Base-by-base conservation (phyloP, 169 alveolate genomes). In the Plasmodium gonderi region DNA sequence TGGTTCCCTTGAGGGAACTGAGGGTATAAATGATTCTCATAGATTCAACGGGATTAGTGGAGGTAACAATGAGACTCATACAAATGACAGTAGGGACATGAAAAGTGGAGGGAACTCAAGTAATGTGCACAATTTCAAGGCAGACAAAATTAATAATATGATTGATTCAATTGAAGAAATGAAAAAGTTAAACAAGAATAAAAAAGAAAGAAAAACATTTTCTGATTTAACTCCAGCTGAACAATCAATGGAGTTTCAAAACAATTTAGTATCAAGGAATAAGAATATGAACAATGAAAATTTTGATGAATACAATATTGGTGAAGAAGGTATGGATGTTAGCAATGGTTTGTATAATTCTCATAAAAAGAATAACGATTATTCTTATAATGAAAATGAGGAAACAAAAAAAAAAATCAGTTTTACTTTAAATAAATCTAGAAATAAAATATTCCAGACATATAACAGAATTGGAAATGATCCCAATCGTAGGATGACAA, bases 141-240 rank as follows among this genome's bases (percentile, higher is more conserved):
- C 87, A 12, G 92, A 75, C 3, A 85, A 85, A 75, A 85, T 85
- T 85, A 85, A 51, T 64, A 49, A 85, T 85, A 85, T 85, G 92
- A 72, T 85, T 51, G 87, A 85, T 44, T 85, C 87, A 0, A 85
- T 85, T 23, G 92, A 85, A 51, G 92, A 85, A 60, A 85, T 85
- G 92, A 85, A 85, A 49, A 85, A 85, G 17, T 14, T 85, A 36
- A 85, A 74, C 17, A 85, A 54, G n/a, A 85, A 54, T 51, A 85
- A 74, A 51, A 85, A 75, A 74, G 90, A 79, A 36, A 79, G 44
- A 17, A 64, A 79, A 60, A 79, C 36, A 0, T 60, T 79, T 36
- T 29, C 60, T 78, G 89, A 51, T 78, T 47, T 26, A 49, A 23
- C 45, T 12, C 40, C 75, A 7, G 12, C 26, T 14, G 80, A 74